Evolutionary conservation across 1,284 basidiomycete species (phyloP), one percentile per base, ranked within the genome.

Genomic region (Pascua sp.): DNA sequence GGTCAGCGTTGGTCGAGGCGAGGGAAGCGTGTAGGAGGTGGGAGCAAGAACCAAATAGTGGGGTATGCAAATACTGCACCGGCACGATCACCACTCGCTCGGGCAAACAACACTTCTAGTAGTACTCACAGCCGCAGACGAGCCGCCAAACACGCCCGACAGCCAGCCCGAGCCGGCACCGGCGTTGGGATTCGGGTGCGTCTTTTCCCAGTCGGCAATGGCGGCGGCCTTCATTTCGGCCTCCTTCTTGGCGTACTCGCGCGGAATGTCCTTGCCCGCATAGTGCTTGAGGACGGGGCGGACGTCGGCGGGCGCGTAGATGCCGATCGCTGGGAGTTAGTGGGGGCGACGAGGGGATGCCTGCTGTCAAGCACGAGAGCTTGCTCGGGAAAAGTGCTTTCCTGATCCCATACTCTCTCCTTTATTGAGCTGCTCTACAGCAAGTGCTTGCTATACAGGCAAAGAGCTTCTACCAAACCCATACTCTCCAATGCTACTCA

Each of bases 181-280:
- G 10, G 60, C 65, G 1, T 63, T 46, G n/a, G 62, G 59, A 10
- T 54, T 61, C 65, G 82, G 78, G 64, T 80, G 80, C 50, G 84
- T 81, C 61, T 84, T 81, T 72, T 85, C 83, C 91, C 91, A 96
- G 64, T 94, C 89, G 55, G 87, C 89, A 12, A 92, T 72, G 60
- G 91, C 86, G 56, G 81, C 81, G 40, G 82, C 81, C 75, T 91
- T 94, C 47, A 85, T 83, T 71, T 88, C 87, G 0, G 86, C 86
- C 77, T 96, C 91, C 61, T 86, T 84, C 79, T 89, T 88, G 39
- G 87, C 92, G 67, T 93, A 97, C 77, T 94, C 93, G 8, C 86
- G 64, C 1, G 93, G 86, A 59, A 98, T 90, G 69, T 98, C 84
- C 74, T 92, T 92, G 51, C 87, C 92, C 11, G 83, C 78, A 73